phyloP scores from a whole-genome alignment of 2,329 filamentous ascomycete genomes.

The Ascochyta pisi region DNA sequence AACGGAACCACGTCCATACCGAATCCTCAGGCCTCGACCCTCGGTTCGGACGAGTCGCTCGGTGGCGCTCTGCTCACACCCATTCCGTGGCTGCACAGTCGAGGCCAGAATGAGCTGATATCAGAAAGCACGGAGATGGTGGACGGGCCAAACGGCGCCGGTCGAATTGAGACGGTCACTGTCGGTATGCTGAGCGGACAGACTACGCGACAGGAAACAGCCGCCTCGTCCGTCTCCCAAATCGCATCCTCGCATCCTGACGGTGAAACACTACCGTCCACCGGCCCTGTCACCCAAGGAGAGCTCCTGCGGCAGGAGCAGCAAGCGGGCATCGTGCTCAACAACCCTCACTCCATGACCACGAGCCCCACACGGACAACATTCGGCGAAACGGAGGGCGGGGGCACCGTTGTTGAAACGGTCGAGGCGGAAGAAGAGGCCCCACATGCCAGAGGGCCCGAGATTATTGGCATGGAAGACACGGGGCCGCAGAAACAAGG shows the following conservation, averaged over 20 bases:
- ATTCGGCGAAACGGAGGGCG: conserved; percentile 35
- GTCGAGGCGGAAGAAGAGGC: conserved; percentile 61
- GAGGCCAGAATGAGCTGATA: conserved; percentile 64
- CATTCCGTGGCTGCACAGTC: conserved; percentile 79
- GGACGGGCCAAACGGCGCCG: conserved; percentile 79
- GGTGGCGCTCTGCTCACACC: conserved; percentile 91
- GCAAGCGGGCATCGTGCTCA: conserved; percentile 77
- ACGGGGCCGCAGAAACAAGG: conserved; percentile 78
- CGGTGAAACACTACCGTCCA: conserved; percentile 46
- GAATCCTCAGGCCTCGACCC: conserved; percentile 45
- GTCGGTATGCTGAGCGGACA: conserved; percentile 63
- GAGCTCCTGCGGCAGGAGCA: conserved; percentile 88
- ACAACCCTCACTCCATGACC: conserved; percentile 44
- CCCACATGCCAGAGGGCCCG: conserved; percentile 84
- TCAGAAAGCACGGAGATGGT: conserved; percentile 82
- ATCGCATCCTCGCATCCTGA: conserved; percentile 45
- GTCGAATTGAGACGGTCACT: conserved; percentile 80
- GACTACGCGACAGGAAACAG: conserved; percentile 19
- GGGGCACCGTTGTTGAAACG: conserved; percentile 43
- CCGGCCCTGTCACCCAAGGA: conserved; percentile 69
- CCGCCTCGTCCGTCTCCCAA: conserved; percentile 26
- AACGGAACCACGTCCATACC: conserved; percentile 66
- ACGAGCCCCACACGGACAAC: conserved; percentile 35
- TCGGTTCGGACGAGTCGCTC: conserved; percentile 86
- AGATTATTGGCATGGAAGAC: conserved; percentile 84